Evolutionary conservation across 2,329 filamentous ascomycete species (phyloP), one percentile per base, ranked within the genome.

Genomic region (Teratosphaeria pseudoeucalypti): DNA sequence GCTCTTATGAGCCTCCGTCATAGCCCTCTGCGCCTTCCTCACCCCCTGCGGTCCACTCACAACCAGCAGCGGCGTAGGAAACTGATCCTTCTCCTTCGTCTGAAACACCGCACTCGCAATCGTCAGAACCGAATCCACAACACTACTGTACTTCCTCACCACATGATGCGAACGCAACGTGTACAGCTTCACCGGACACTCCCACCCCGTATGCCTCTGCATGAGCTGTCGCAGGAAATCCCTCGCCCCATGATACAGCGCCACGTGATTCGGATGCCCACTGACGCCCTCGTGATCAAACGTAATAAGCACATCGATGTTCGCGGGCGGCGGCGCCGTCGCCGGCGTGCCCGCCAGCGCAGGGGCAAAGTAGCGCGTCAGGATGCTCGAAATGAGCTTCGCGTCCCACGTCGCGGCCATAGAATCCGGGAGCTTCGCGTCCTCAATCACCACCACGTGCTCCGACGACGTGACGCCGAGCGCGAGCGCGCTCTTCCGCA

Each of bases 201-300:
- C 76, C 80, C 83, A 88, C 1, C 85, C 87, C 4, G 82, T 73
- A 65, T 83, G 80, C 58, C 82, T 81, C 56, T 81, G 81, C 73
- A 87, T 83, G 56, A 96, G 80, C 7, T 79, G 56, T 57, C 80
- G 77, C 58, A 95, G 73, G 72, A 96, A 97, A 55, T 82, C 75
- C 54, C 83, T 82, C 6, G 90, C 89, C 60, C 92, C 94, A 72
- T 89, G 82, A 76, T 91, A 91, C 9, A 97, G 83, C 6, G 91
- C 91, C 63, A 89, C 88, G 77, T 99, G 94, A 78, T 99, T 99
- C 26, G 91, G 90, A 75, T 99, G 94, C 52, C 84, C 83, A 60
- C 90, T 96, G 55, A 99, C 81, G 61, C 94, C 94, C 55, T 76
- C 64, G n/a, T 75, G 71, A 77, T 99, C 94, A 71, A 99, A 99